Evolutionary conservation across 2,329 filamentous ascomycete genomes (phyloP).

Genomic region (Cladophialophora bantiana): DNA sequence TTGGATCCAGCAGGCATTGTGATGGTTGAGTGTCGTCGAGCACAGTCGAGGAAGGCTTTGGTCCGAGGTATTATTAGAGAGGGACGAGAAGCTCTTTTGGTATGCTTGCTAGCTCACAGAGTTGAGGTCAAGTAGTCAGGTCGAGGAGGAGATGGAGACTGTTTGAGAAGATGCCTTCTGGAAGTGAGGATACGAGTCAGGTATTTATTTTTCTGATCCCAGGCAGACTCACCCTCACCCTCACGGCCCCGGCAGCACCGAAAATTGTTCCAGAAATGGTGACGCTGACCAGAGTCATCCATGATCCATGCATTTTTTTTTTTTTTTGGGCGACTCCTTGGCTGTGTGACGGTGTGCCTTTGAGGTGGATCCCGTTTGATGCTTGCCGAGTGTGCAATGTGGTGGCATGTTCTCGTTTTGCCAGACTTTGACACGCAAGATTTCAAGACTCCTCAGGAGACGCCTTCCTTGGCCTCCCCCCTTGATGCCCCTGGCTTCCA

Average conservation of each 20-base stretch:
- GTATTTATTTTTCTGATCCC: conserved; percentile 36
- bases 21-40: conserved; percentile 11
- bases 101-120: neutral
- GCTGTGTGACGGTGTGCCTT: conserved; percentile 20
- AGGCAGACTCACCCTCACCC: conserved; percentile 15
- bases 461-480: neutral
- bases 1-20: conserved; percentile 43
- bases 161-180: conserved; percentile 17
- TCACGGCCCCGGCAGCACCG: conserved; percentile 25
- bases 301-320: conserved; percentile 2
- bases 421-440: conserved; percentile 25
- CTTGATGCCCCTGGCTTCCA: conserved; percentile 29
- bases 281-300: conserved; percentile 35
- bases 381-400: conserved; percentile 16
- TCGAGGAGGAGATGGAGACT: neutral
- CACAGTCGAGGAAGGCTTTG: conserved; percentile 14
- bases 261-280: conserved; percentile 39
- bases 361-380: conserved; percentile 30
- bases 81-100: neutral
- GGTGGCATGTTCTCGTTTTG: conserved; percentile 15
- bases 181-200: conserved; percentile 21
- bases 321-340: conserved; percentile 20
- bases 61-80: neutral
- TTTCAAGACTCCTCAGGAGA: conserved; percentile 24
- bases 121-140: neutral